phyloP scores from a whole-genome alignment of 805 yeast genomes.

The Danielia reshetovae region DNA sequence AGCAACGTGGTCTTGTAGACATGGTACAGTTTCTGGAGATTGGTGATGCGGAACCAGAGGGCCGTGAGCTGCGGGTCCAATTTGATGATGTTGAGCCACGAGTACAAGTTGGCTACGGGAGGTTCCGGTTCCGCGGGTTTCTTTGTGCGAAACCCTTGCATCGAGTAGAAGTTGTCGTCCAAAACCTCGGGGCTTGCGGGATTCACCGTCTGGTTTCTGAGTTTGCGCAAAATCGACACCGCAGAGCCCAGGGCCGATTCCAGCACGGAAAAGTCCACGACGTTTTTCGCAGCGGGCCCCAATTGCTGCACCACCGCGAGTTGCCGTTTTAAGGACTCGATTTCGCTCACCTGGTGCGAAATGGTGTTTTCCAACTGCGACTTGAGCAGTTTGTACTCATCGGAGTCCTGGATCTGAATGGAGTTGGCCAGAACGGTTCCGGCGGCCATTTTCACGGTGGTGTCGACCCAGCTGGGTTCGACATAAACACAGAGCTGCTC shows the following conservation, averaged over 20 bases:
- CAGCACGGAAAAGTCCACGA: not conserved
- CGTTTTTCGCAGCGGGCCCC: too few relatives aligned
- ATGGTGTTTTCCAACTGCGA: constrained; percentile 6
- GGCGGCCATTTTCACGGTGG: constrained; percentile 7
- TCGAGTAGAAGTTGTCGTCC: constrained; percentile 15
- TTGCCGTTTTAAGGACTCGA: constrained; percentile 11
- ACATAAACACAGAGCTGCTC: constrained; percentile 37
- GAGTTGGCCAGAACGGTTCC: constrained; percentile 1
- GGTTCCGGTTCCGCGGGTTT: constrained; percentile 2
- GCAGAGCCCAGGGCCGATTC: not conserved
- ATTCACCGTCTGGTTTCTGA: constrained; percentile 10
- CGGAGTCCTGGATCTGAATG: not conserved
- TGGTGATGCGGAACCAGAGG: constrained; percentile 39
- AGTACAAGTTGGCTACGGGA: constrained; percentile 22
- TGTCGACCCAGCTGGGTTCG: constrained; percentile 37
- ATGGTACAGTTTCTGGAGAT: constrained; percentile 38
- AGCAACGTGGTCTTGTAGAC: constrained; percentile 28
- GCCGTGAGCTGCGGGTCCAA: constrained; percentile 38
- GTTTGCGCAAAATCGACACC: constrained; percentile 20
- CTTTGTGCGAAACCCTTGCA: constrained; percentile 6
- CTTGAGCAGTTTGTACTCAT: not conserved
- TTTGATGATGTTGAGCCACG: constrained; percentile 37
- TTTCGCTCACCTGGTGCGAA: constrained; percentile 7
- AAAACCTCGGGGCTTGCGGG: constrained; percentile 13
- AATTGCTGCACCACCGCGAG: too few relatives aligned